A percentile compares a stretch with the other conserved stretches of the same genome.
Evolutionary conservation across 2,329 filamentous ascomycete genomes (phyloP).

Genomic region (Colletotrichum tropicicola): DNA sequence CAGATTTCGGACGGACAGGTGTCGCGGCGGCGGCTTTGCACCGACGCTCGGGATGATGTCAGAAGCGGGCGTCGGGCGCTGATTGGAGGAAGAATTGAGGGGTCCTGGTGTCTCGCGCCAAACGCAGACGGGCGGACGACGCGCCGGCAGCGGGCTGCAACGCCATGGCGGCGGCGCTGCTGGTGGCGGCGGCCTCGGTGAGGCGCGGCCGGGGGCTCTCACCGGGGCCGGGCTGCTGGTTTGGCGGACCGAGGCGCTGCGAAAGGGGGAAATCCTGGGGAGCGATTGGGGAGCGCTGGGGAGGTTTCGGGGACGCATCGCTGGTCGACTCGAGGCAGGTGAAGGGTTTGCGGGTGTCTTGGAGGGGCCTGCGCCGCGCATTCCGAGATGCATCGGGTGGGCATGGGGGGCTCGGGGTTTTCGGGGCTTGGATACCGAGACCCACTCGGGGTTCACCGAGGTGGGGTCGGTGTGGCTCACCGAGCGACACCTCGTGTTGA

Average conservation of each 20-base stretch:
- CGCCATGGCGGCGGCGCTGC: not conserved
- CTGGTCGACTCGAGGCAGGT: not conserved
- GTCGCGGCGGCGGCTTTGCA: slow-evolving; percentile 8
- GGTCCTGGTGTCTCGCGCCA: slow-evolving; percentile 4
- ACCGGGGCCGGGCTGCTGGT: not conserved
- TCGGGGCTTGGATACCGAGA: too few relatives aligned
- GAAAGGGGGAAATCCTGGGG: slow-evolving; percentile 3
- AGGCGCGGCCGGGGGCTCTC: not conserved
- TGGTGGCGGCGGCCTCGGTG: not conserved
- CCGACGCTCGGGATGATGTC: slow-evolving; percentile 32
- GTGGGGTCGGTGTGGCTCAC: too few relatives aligned
- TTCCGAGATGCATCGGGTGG: not conserved
- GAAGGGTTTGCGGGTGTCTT: not conserved
- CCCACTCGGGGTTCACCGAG: too few relatives aligned
- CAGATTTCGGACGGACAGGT: not conserved
- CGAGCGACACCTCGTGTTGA: too few relatives aligned
- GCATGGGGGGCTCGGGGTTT: too few relatives aligned
- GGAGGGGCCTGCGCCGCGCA: too few relatives aligned
- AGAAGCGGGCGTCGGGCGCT: slow-evolving; percentile 10
- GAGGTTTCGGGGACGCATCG: slow-evolving; percentile 12
- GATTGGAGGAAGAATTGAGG: slow-evolving; percentile 33
- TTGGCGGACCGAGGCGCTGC: not conserved
- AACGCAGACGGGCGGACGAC: not conserved
- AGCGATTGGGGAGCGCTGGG: slow-evolving; percentile 8
- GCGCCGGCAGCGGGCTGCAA: not conserved